phyloP scores from a whole-genome alignment of 768 basidiomycete species.

The Sistotremastrum suecicum region DNA sequence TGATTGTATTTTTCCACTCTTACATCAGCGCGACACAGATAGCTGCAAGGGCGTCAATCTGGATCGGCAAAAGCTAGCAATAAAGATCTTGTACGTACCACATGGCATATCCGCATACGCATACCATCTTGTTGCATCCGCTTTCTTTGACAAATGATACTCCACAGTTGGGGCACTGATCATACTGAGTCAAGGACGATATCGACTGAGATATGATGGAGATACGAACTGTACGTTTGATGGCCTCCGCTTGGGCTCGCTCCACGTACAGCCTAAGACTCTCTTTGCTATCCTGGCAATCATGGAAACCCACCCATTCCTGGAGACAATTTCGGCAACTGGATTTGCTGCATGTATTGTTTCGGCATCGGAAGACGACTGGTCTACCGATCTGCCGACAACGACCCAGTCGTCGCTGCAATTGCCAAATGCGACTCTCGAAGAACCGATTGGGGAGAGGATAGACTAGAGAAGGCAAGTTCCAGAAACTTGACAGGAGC shows the following conservation, averaged over 20 bases:
- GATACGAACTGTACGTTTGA: conserved; percentile 7
- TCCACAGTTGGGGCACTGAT: conserved; percentile 6
- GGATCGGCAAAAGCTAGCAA: too few relatives aligned
- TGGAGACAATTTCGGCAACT: conserved; percentile 1
- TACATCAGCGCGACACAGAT: conserved; percentile 6
- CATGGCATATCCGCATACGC: conserved; percentile 8
- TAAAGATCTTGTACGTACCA: conserved; percentile 1
- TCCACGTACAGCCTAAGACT: conserved; percentile 3
- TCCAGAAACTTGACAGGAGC: background rate
- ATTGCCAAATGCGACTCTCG: too few relatives aligned
- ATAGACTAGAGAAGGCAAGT: background rate
- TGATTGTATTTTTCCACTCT: conserved; percentile 3
- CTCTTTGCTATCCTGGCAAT: conserved; percentile 3
- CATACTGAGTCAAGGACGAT: background rate
- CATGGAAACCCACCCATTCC: conserved; percentile 2
- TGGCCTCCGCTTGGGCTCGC: conserved; percentile 4
- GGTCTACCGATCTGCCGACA: background rate
- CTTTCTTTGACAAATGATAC: conserved; percentile 8
- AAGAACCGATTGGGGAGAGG: background rate
- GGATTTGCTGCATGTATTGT: background rate
- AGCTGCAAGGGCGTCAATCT: too few relatives aligned
- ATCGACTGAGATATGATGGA: background rate
- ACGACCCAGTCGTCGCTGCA: background rate
- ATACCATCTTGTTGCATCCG: conserved; percentile 9
- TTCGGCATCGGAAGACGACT: background rate